phyloP scores from a whole-genome alignment of 2,329 filamentous ascomycete genomes.

The Cercospora canescens region DNA sequence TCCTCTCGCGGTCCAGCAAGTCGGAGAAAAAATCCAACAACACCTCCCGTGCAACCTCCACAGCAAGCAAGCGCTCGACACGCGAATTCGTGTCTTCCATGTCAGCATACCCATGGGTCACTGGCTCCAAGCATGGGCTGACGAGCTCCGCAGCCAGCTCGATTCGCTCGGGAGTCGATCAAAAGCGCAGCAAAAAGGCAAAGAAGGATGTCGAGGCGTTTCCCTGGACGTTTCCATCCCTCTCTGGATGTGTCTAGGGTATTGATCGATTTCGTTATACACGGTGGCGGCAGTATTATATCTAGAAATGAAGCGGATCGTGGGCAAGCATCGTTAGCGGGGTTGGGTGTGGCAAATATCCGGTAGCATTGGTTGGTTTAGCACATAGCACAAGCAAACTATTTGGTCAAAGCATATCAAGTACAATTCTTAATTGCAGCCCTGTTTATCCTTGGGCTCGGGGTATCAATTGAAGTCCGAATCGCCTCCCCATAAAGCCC shows the following conservation, averaged over 20 bases:
- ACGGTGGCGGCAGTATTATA: neutral
- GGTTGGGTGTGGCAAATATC: neutral
- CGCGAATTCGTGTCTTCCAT: conserved; percentile 4
- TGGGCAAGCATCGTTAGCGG: neutral
- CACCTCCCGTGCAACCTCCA: neutral
- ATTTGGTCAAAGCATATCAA: neutral
- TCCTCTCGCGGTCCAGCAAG: neutral
- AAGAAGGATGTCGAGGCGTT: neutral
- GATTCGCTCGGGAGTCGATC: neutral
- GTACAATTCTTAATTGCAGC: neutral
- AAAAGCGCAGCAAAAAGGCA: neutral
- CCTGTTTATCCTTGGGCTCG: neutral
- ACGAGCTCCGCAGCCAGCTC: conserved; percentile 8
- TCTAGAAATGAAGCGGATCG: neutral
- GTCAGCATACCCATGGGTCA: conserved; percentile 6
- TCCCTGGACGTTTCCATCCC: neutral
- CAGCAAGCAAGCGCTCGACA: conserved; percentile 4
- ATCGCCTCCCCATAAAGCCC: neutral
- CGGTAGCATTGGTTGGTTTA: neutral
- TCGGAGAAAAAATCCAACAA: neutral
- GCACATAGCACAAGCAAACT: neutral
- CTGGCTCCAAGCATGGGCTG: neutral
- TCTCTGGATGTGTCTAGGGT: conserved; percentile 12
- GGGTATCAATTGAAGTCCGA: conserved; percentile 7
- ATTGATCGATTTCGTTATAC: neutral